Conservation (phyloP, 139 green algal genomes). For the Dunaliella sp. region DNA sequence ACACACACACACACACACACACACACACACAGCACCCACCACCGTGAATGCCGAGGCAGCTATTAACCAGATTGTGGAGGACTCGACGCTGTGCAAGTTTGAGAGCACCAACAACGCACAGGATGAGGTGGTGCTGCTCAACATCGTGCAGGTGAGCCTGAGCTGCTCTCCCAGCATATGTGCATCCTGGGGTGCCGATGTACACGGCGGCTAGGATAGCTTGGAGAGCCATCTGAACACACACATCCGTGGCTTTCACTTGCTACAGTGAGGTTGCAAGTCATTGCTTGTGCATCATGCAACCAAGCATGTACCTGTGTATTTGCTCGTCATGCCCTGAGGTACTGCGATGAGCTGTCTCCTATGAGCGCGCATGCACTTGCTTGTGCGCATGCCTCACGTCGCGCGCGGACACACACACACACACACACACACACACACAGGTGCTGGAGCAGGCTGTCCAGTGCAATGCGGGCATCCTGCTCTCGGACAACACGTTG, state of each 20-base stretch:
- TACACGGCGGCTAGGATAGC: too few species aligned
- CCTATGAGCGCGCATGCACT: too few species aligned
- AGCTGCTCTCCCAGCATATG: not conserved
- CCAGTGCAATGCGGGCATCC: constrained; percentile 43
- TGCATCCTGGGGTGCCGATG: not conserved
- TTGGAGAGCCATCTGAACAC: too few species aligned
- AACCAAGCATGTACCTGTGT: too few species aligned
- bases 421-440: too few species aligned
- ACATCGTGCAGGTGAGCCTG: constrained; percentile 78
- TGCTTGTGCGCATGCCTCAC: too few species aligned
- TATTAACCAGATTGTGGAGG: constrained; percentile 83
- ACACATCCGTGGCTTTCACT: too few species aligned
- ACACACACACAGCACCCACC: constrained; percentile 13
- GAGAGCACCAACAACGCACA: constrained; percentile 81
- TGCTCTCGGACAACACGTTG: constrained; percentile 50
- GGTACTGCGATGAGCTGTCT: too few species aligned
- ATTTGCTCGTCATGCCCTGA: too few species aligned
- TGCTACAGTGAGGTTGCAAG: too few species aligned
- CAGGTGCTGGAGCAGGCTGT: constrained; percentile 64
- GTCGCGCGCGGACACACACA: too few species aligned
- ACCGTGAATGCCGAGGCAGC: constrained; percentile 53
- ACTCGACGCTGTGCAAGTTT: constrained; percentile 91
- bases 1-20: not conserved
- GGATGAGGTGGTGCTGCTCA: constrained; percentile 94
- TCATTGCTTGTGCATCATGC: too few species aligned